These are phyloP conservation scores for Dictyostelium gargantuum DNA, from an alignment of 208 protist species.

Conservation along the genomic window DNA sequence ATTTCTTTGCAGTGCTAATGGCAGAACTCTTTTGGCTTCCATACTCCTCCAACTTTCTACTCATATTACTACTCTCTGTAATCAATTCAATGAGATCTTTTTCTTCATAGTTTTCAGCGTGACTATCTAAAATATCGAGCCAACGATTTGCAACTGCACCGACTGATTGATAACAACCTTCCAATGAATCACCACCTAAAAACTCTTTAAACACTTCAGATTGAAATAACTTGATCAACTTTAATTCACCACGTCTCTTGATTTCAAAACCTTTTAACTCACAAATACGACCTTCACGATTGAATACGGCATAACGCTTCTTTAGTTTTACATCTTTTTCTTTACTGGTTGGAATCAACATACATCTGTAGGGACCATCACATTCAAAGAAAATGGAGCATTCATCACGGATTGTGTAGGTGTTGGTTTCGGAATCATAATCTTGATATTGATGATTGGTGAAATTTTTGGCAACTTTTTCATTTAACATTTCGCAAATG, in stretches of 20 bases:
- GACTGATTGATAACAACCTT: conserved; percentile 96
- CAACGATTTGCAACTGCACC: conserved; percentile 95
- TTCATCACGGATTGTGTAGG: conserved; percentile 83
- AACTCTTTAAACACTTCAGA: conserved; percentile 92
- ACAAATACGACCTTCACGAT: conserved; percentile 95
- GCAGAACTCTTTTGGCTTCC: conserved; percentile 98
- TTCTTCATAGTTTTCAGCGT: conserved; percentile 68
- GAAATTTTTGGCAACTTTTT: conserved; percentile 96
- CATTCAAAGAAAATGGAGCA: conserved; percentile 99
- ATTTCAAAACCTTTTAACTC: conserved; percentile 99
- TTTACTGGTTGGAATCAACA: conserved; percentile 98
- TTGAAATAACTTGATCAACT: conserved; percentile 30
- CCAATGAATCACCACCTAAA: conserved; percentile 94
- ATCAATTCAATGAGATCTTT: conserved; percentile 97
- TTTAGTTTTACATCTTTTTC: conserved; percentile 98
- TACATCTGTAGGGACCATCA: conserved; percentile 99
- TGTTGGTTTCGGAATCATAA: neutral
- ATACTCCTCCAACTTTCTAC: conserved; percentile 95
- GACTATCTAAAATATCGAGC: conserved; percentile 95
- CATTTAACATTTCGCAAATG: conserved; percentile 99
- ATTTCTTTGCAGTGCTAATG: conserved; percentile 96
- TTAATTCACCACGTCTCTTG: conserved; percentile 97
- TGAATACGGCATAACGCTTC: conserved; percentile 99
- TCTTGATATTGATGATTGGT: conserved; percentile 99
- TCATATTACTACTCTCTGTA: conserved; percentile 97